A percentile compares a stretch with the other conserved stretches of the same genome.
Conservation (phyloP, 805 yeast genomes). For the Candida montana region DNA sequence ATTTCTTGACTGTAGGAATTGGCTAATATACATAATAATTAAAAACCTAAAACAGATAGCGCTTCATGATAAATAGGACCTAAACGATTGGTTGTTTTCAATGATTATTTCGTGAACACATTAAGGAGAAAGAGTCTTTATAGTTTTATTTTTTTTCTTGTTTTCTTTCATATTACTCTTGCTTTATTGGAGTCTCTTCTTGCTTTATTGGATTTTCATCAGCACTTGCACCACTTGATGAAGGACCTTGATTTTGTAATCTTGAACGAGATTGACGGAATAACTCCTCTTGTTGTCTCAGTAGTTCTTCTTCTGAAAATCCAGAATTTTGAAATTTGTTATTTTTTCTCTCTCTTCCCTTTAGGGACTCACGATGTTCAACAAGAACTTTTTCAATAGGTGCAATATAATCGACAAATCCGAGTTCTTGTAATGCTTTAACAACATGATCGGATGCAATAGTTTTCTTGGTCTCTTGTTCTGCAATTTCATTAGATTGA, state of each 20-base stretch:
- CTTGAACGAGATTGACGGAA: slow-evolving; percentile 74
- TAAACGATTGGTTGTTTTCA: background rate
- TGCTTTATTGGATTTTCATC: background rate
- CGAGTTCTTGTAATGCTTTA: slow-evolving; percentile 81
- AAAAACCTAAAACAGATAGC: background rate
- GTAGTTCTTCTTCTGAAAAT: slow-evolving; percentile 83
- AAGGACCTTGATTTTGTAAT: slow-evolving; percentile 35
- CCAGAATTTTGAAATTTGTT: slow-evolving; percentile 94
- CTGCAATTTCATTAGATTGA: slow-evolving; percentile 93
- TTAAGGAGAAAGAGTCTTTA: background rate
- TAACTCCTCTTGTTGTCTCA: slow-evolving; percentile 87
- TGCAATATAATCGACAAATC: slow-evolving; percentile 79
- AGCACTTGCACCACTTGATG: background rate
- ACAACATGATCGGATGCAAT: slow-evolving; percentile 95
- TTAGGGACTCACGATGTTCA: slow-evolving; percentile 84
- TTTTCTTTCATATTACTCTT: slow-evolving; percentile 1
- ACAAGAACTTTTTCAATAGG: slow-evolving; percentile 72
- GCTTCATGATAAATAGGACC: background rate
- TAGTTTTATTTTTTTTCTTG: background rate
- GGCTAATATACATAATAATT: slow-evolving; percentile 1
- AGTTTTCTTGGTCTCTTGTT: slow-evolving; percentile 91
- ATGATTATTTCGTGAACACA: background rate
- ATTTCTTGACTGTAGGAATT: background rate
- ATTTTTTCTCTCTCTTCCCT: slow-evolving; percentile 84
- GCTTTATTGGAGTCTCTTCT: slow-evolving; percentile 8